Evolutionary conservation across 2,329 filamentous ascomycete species (phyloP), one percentile per base, ranked within the genome.

Genomic region (Xylaria digitata): DNA sequence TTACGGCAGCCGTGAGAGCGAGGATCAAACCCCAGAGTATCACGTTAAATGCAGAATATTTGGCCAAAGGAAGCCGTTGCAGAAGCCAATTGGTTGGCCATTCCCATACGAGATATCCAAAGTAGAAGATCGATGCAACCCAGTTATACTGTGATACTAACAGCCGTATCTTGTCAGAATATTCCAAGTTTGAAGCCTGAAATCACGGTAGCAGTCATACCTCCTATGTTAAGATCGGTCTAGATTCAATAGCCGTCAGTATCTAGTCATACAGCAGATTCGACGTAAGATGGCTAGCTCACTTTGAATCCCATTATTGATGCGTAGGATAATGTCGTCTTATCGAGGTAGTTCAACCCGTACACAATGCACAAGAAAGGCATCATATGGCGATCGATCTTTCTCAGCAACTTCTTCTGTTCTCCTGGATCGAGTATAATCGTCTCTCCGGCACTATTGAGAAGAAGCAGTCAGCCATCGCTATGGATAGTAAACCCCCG

Each of bases 21-120:
- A 77, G 72, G 5, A 71, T 72, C 5, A 78, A 65, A 1, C 89
- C 89, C 89, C 89, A 91, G 71, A 87, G 81, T 66, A 90, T 83
- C 64, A 91, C 85, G 72, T 88, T 90, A 67, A 85, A 82, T 0
- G 87, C 87, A 1, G 86, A 89, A 76, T 90, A 91, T 74, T 91
- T 91, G 0, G 87, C 89, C 6, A 91, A 77, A 0, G 89, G 89
- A 1, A 91, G 78, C 1, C 84, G 80, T 76, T 91, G 89, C 13
- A 92, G 81, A 32, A 92, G 82, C 13, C 86, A 84, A 73, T 85
- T 89, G 1, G 89, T 90, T 0, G 89, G 89, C 75, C 89, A 91
- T 75, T 91, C 89, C 84, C 84, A 90, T 2, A 83, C 85, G 17
- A 80, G 73, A 62, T 80, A 80, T 74, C 82, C 82, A 50, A 84